phyloP scores from a whole-genome alignment of 2,329 filamentous ascomycete genomes.

The Trichoderma sp. region DNA sequence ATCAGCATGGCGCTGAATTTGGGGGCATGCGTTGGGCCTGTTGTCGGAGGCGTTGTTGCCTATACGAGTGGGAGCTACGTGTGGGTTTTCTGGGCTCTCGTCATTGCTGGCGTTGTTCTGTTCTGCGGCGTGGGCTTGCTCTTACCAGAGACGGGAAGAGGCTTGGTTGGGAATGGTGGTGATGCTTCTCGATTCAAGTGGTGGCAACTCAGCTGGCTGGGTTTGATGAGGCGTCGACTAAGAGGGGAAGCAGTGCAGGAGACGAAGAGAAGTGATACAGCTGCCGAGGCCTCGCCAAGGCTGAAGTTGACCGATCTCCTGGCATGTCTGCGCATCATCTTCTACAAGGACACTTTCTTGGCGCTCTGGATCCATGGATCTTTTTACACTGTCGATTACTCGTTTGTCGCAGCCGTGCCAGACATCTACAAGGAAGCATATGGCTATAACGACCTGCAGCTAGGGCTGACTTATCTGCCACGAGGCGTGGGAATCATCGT shows the following conservation, averaged over 20 bases:
- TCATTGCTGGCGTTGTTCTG: background rate
- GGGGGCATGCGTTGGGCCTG: background rate
- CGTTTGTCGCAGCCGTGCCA: background rate
- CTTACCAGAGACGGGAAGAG: background rate
- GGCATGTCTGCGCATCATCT: background rate
- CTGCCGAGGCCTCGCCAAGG: background rate
- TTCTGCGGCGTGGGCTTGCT: background rate
- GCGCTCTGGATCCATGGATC: conserved; percentile 1
- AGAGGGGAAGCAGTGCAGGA: background rate
- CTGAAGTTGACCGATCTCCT: background rate
- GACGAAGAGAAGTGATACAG: background rate
- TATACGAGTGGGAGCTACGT: background rate
- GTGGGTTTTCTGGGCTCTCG: background rate
- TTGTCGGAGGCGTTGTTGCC: background rate
- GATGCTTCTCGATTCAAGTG: background rate
- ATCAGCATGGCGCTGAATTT: background rate
- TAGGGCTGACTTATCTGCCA: background rate
- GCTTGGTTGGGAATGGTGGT: background rate
- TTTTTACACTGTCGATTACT: background rate
- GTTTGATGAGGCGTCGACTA: background rate
- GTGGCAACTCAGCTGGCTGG: conserved; percentile 1
- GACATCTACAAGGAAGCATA: background rate
- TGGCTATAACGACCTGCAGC: background rate
- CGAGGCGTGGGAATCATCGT: background rate
- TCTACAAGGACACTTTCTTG: background rate